Evolutionary conservation across 352 stramenopile species (phyloP).

Genomic region (Phytophthora syringae): DNA sequence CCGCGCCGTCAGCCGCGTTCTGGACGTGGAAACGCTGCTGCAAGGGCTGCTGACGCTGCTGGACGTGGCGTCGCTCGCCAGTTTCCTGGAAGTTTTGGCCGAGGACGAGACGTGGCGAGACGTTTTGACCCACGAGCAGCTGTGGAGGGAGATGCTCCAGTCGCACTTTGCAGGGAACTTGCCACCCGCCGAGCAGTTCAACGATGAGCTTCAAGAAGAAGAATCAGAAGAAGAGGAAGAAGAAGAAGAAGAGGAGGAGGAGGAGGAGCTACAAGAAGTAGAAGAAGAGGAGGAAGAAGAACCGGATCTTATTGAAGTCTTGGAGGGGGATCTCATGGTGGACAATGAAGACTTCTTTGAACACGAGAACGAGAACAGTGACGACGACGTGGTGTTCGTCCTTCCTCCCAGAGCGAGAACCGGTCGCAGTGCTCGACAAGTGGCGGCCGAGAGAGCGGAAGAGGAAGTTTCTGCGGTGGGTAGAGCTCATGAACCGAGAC

Average conservation of each 20-base stretch:
- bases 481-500: conserved; percentile 5
- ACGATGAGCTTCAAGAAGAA: conserved; percentile 20
- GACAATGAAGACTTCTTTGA: conserved; percentile 31
- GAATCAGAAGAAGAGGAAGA: conserved; percentile 25
- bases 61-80: conserved; percentile 32
- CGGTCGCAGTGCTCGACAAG: not conserved
- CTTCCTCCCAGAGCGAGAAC: conserved; percentile 4
- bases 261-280: conserved; percentile 4
- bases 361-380: conserved; percentile 11
- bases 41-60: conserved; percentile 33
- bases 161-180: conserved; percentile 34
- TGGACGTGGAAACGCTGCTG: conserved; percentile 45
- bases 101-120: conserved; percentile 26
- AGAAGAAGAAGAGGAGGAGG: conserved; percentile 5
- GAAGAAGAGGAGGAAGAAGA: not conserved
- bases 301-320: conserved; percentile 14
- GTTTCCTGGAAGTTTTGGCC: conserved; percentile 43
- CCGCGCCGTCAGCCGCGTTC: conserved; percentile 15
- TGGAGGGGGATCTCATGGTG: conserved; percentile 32
- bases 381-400: not conserved
- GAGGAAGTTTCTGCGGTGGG: not conserved
- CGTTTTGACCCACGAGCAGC: conserved; percentile 24
- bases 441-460: not conserved
- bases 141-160: conserved; percentile 35
- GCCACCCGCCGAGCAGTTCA: conserved; percentile 27